These are phyloP conservation scores for Paraurostyla sp. DNA, from an alignment of 73 alveolate genomes.

Conservation along the genomic window DNA sequence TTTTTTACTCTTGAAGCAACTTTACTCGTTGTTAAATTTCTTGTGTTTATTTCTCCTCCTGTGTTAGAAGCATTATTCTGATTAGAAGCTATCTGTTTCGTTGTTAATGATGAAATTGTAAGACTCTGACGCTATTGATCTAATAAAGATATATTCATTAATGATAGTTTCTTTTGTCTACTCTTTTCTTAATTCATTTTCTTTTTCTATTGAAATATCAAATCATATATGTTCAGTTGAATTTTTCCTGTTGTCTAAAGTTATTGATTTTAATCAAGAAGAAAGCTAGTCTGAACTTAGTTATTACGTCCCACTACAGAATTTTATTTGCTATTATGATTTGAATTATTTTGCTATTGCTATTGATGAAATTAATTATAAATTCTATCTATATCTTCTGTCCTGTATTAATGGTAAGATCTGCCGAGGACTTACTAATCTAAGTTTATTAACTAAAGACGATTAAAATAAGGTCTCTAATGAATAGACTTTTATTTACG, in stretches of 20 bases:
- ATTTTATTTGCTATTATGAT: background rate
- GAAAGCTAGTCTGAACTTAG: background rate
- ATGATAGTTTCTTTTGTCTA: background rate
- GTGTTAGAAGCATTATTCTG: too few species aligned
- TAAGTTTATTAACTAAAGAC: slow-evolving; percentile 2
- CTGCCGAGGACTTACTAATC: slow-evolving; percentile 37
- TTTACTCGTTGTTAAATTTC: too few species aligned
- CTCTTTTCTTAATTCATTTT: background rate
- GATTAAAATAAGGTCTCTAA: background rate
- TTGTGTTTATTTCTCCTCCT: too few species aligned
- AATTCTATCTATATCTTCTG: background rate
- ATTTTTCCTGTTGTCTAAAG: too few species aligned
- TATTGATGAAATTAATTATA: background rate
- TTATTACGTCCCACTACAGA: too few species aligned
- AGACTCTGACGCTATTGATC: too few species aligned
- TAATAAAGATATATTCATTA: too few species aligned
- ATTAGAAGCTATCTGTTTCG: too few species aligned
- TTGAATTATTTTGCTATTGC: too few species aligned
- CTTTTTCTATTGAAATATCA: slow-evolving; percentile 12
- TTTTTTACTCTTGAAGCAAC: too few species aligned
- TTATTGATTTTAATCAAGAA: background rate
- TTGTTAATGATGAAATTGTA: too few species aligned
- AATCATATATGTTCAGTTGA: background rate
- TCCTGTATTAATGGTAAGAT: background rate
- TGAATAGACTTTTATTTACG: background rate